These are phyloP conservation scores for Xylariaceae sp. DNA, from an alignment of 2,329 filamentous ascomycete species.

Conservation along the genomic window DNA sequence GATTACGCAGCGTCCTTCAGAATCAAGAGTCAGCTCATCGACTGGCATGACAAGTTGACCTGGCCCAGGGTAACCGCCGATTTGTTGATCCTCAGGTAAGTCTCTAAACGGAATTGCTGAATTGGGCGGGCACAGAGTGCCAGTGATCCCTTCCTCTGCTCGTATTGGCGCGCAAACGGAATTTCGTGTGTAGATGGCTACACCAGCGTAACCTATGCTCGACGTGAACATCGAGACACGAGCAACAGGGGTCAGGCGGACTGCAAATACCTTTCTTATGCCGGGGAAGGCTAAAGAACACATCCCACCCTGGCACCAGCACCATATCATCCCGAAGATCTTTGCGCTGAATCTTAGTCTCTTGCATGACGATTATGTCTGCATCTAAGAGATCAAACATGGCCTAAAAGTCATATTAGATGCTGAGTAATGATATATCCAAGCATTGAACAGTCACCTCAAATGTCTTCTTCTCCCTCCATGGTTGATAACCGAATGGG, in stretches of 20 bases:
- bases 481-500: slow-evolving; percentile 84
- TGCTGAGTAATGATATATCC: background rate
- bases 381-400: slow-evolving; percentile 96
- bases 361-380: slow-evolving; percentile 94
- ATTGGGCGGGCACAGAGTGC: slow-evolving; percentile 75
- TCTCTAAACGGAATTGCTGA: slow-evolving; percentile 75
- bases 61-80: slow-evolving; percentile 83
- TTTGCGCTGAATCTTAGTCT: slow-evolving; percentile 94
- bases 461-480: slow-evolving; percentile 73
- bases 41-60: slow-evolving; percentile 68
- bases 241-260: background rate
- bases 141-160: slow-evolving; percentile 93
- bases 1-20: slow-evolving; percentile 88
- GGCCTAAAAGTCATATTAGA: slow-evolving; percentile 52
- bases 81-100: slow-evolving; percentile 73
- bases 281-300: slow-evolving; percentile 90
- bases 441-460: slow-evolving; percentile 52
- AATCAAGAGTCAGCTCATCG: slow-evolving; percentile 78
- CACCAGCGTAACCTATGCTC: slow-evolving; percentile 85
- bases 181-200: slow-evolving; percentile 93
- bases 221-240: slow-evolving; percentile 10
- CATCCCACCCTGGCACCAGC: slow-evolving; percentile 91
- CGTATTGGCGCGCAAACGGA: slow-evolving; percentile 82
- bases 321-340: slow-evolving; percentile 96
- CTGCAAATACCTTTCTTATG: slow-evolving; percentile 79